A percentile compares a stretch with the other conserved stretches of the same genome.
Evolutionary conservation across 83 land plant species (phyloP).

Genomic region (Diphasiastrum complanatum): DNA sequence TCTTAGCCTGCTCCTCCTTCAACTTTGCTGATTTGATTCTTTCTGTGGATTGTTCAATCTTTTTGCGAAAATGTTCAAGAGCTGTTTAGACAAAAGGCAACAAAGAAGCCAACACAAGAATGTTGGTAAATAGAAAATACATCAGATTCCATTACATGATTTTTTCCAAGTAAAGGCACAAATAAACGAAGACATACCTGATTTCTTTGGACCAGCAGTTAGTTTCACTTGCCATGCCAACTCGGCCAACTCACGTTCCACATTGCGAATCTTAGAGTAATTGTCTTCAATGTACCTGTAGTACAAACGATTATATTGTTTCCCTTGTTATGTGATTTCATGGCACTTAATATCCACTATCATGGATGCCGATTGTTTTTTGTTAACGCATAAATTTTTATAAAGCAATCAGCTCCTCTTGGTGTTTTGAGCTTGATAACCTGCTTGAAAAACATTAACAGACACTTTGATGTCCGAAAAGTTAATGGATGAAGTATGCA

Average conservation of each 20-base stretch:
- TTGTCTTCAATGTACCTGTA: slow-evolving; percentile 90
- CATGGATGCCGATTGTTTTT: neutral
- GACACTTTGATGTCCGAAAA: no score
- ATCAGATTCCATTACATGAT: neutral
- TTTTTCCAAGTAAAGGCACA: slow-evolving; percentile 9
- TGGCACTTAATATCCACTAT: no score
- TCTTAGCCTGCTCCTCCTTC: slow-evolving; percentile 83
- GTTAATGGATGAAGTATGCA: no score
- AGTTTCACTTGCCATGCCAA: slow-evolving; percentile 80
- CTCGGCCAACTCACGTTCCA: slow-evolving; percentile 72
- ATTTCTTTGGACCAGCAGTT: slow-evolving; percentile 95
- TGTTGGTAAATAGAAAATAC: slow-evolving; percentile 8
- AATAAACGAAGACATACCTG: slow-evolving; percentile 44
- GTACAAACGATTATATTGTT: no score
- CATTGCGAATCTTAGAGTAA: slow-evolving; percentile 92
- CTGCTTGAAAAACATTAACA: no score
- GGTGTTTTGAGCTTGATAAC: no score
- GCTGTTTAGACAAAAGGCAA: slow-evolving; percentile 36
- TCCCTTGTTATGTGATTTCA: no score
- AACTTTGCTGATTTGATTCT: slow-evolving; percentile 68
- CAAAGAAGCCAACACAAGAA: neutral
- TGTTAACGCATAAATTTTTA: neutral
- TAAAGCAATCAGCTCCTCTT: no score
- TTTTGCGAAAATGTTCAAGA: slow-evolving; percentile 86
- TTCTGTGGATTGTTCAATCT: slow-evolving; percentile 77